A percentile compares a stretch with the other conserved stretches of the same genome.
phyloP scores from a whole-genome alignment of 768 basidiomycete genomes.

The Pluteus cervinus region DNA sequence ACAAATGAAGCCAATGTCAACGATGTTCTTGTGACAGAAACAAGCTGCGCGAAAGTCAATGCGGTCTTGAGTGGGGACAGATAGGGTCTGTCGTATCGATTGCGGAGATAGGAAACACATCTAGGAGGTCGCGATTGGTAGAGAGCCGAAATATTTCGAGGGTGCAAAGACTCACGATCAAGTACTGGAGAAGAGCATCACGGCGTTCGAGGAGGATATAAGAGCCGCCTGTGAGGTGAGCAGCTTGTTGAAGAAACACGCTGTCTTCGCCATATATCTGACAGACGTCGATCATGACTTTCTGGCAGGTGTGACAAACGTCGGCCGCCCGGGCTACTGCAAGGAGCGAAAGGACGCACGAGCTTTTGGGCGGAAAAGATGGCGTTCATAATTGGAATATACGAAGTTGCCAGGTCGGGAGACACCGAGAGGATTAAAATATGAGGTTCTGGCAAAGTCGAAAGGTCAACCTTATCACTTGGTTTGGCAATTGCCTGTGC shows the following conservation, averaged over 20 bases:
- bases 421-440: slow-evolving; percentile 83
- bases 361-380: slow-evolving; percentile 99
- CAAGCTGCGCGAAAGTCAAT: slow-evolving; percentile 97
- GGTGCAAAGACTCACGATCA: slow-evolving; percentile 46
- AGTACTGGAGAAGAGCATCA: slow-evolving; percentile 87
- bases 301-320: slow-evolving; percentile 40
- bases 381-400: slow-evolving; percentile 98
- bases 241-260: slow-evolving; percentile 95
- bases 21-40: slow-evolving; percentile 96
- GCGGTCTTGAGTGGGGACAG: slow-evolving; percentile 88
- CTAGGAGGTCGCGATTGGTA: slow-evolving; percentile 33
- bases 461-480: slow-evolving; percentile 20
- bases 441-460: slow-evolving; percentile 29
- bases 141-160: slow-evolving; percentile 1
- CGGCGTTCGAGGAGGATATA: slow-evolving; percentile 81
- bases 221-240: slow-evolving; percentile 90
- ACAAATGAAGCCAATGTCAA: slow-evolving; percentile 96
- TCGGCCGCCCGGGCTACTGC: slow-evolving; percentile 1
- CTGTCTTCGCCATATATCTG: slow-evolving; percentile 86
- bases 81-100: slow-evolving; percentile 67
- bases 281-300: slow-evolving; percentile 95
- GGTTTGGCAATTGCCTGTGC: slow-evolving; percentile 22
- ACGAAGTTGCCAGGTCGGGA: slow-evolving; percentile 82
- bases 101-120: slow-evolving; percentile 65
- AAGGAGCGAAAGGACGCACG: slow-evolving; percentile 38